These are phyloP conservation scores for Malus orientalis DNA, from an alignment of 306 rosid species.

Conservation along the genomic window DNA sequence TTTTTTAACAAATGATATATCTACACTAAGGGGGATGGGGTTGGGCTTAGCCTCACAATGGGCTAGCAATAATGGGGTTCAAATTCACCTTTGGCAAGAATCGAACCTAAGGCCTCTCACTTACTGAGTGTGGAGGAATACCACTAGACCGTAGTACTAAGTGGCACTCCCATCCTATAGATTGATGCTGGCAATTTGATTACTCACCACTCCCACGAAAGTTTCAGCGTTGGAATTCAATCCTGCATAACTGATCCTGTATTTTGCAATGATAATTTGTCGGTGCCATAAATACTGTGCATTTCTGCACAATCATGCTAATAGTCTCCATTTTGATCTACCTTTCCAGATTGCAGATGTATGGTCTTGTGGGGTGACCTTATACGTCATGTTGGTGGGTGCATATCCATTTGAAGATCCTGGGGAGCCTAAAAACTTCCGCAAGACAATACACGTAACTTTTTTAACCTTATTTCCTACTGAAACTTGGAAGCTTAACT, in stretches of 20 bases:
- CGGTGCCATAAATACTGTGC: neutral
- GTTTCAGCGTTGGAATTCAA: neutral
- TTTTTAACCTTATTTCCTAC: neutral
- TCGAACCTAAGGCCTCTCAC: no score
- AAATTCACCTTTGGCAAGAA: no score
- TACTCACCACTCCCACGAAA: neutral
- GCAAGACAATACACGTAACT: constrained; percentile 80
- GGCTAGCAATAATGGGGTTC: no score
- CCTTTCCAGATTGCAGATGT: constrained; percentile 86
- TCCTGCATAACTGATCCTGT: neutral
- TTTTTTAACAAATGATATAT: no score
- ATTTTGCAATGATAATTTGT: no score
- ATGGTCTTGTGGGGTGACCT: constrained; percentile 99
- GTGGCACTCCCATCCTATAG: neutral
- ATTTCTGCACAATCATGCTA: neutral
- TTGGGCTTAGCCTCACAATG: no score
- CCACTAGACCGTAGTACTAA: no score
- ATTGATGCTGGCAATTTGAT: neutral
- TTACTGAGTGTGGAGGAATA: no score
- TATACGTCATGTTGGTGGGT: constrained; percentile 96
- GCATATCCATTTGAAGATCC: constrained; percentile 98
- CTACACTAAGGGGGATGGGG: neutral
- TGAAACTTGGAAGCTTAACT: neutral
- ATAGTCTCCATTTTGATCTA: neutral
- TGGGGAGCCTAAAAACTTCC: constrained; percentile 91